These are phyloP conservation scores for Musa schizocarpa DNA, from an alignment of 176 grass and related monocot genomes.

Conservation along the genomic window DNA sequence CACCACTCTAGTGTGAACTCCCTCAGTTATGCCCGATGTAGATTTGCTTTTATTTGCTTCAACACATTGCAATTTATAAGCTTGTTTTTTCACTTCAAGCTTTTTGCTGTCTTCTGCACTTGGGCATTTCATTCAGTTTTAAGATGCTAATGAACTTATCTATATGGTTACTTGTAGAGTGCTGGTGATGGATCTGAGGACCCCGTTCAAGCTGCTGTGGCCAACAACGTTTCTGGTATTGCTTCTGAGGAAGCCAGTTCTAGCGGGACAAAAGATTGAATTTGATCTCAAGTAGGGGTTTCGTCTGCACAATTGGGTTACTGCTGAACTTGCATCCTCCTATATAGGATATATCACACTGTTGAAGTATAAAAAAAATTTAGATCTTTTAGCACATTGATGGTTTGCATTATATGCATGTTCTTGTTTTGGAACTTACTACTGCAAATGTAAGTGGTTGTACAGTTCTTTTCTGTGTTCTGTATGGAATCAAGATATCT, in stretches of 20 bases:
- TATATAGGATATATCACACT: neutral
- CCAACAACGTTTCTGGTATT: neutral
- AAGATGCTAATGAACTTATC: neutral
- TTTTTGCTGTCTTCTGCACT: neutral
- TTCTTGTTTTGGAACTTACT: neutral
- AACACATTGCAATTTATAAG: neutral
- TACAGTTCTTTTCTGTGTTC: neutral
- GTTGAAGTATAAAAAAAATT: neutral
- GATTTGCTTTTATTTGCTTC: neutral
- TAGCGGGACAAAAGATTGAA: neutral
- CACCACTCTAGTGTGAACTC: neutral
- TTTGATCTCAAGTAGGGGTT: neutral
- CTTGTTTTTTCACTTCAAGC: neutral
- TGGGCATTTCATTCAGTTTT: neutral
- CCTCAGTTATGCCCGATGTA: neutral
- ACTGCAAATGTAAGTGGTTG: neutral
- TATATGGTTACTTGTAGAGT: neutral
- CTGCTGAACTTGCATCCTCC: neutral
- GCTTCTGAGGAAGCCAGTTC: neutral
- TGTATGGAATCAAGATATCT: neutral
- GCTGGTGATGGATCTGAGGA: neutral
- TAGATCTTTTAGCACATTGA: neutral
- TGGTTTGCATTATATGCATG: neutral
- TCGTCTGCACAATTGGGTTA: neutral
- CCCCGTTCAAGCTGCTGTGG: neutral